Evolutionary conservation across 1,139 yeast genomes (phyloP).

Genomic region (Debaryomycetaceae sp.): DNA sequence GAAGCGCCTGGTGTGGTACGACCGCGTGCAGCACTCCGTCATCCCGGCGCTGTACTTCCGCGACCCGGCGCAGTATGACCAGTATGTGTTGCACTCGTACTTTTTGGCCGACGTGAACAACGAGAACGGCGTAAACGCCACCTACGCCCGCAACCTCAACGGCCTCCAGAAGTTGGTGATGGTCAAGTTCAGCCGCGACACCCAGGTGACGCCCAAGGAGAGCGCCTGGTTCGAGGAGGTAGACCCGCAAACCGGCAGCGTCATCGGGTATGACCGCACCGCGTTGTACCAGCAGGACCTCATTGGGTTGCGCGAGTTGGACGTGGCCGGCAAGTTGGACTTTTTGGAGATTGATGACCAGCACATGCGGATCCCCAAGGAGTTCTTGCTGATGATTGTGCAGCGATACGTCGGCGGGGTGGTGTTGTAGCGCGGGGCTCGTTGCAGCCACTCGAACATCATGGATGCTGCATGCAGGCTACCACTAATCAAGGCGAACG

Average conservation of each 20-base stretch:
- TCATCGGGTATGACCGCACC: conserved; percentile 48
- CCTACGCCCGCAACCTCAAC: conserved; percentile 41
- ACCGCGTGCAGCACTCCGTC: conserved; percentile 51
- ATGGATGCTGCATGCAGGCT: too few species aligned
- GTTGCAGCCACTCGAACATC: too few species aligned
- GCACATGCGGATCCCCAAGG: conserved; percentile 63
- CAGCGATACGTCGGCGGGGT: conserved; percentile 28
- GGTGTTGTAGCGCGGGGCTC: too few species aligned
- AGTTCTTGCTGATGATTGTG: conserved; percentile 37
- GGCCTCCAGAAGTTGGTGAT: conserved; percentile 51
- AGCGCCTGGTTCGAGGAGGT: conserved; percentile 64
- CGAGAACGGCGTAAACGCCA: conserved; percentile 34
- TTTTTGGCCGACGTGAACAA: conserved; percentile 67
- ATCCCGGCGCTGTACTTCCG: conserved; percentile 78
- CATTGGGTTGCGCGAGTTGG: conserved; percentile 54
- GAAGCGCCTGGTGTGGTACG: conserved; percentile 59
- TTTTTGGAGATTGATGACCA: conserved; percentile 52
- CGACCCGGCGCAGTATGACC: conserved; percentile 40
- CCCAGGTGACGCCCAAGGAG: conserved; percentile 68
- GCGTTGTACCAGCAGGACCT: conserved; percentile 47
- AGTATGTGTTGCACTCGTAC: conserved; percentile 45
- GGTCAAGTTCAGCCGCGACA: conserved; percentile 57
- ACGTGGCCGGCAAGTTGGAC: conserved; percentile 38
- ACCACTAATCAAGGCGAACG: too few species aligned
- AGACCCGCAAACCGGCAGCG: conserved; percentile 37